These are phyloP conservation scores for Streptanthus diversifolius DNA, from an alignment of 345 rosid species.

Conservation along the genomic window DNA sequence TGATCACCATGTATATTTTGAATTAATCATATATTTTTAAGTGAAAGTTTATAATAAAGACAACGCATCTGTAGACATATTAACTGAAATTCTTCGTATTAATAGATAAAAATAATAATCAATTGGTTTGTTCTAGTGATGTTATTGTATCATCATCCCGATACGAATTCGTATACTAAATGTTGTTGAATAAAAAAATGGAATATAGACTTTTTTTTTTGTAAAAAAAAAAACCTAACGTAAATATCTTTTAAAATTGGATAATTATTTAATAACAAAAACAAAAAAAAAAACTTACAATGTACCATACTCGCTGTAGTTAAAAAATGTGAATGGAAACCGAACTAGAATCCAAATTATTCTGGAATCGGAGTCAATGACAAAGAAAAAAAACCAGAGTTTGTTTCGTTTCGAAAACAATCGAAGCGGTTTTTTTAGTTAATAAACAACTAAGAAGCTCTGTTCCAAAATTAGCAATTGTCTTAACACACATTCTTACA, in stretches of 20 bases:
- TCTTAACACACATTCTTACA: constrained; percentile 20
- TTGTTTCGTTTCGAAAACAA: constrained; percentile 15
- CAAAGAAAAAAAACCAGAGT: neutral
- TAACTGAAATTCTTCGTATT: too few species aligned
- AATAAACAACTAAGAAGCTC: constrained; percentile 17
- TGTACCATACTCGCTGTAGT: neutral
- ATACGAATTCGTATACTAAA: neutral
- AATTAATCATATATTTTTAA: too few species aligned
- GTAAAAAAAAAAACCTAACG: neutral
- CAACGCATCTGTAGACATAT: too few species aligned
- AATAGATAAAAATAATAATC: too few species aligned
- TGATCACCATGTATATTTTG: too few species aligned
- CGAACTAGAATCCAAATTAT: neutral
- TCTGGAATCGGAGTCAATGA: neutral
- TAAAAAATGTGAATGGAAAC: neutral
- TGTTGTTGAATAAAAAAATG: too few species aligned
- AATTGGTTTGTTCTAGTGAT: neutral
- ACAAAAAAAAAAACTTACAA: neutral
- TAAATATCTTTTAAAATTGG: neutral
- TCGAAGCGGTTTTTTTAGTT: constrained; percentile 8
- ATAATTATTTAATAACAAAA: neutral
- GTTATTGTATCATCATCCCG: neutral
- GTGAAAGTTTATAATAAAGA: too few species aligned
- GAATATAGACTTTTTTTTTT: too few species aligned
- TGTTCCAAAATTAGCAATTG: constrained; percentile 27